Base-by-base conservation (phyloP, 2,329 filamentous ascomycete species). In the Hymenoscyphus fraxineus region DNA sequence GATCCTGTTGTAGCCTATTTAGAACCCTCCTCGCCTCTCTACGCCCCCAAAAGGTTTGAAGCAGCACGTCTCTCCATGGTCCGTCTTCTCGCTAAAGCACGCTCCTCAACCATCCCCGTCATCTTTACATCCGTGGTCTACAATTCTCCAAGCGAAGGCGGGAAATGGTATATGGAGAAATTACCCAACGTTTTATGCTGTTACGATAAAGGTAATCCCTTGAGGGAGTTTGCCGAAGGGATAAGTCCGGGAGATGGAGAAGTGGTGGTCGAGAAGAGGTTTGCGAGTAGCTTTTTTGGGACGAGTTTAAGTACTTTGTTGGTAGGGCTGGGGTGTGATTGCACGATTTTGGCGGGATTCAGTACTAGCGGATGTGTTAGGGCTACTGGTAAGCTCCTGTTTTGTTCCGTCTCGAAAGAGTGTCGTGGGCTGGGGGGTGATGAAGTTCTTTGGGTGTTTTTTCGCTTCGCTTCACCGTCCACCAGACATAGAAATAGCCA, bases 1-100 rank as follows among this genome's bases (percentile, higher is more conserved):
- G 80, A 82, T 67, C 78, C 81, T 44, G 81, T 79, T 70, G 78
- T 76, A 61, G 80, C 79, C 5, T 81, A 81, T 71, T 81, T 78
- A 76, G 75, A 74, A 4, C 68, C 74, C 60, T 16, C 64, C 64
- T 6, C 41, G 65, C 27, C 62, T 60, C 35, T 68, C 6, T 35
- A 35, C 35, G 35, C 35, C 35, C 35, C 35, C 9, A 35, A 7
- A 35, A 6, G 35, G 1, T 35, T 66, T 41, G 65, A 65, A 35
- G 54, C 58, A 15, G 63, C 65, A 32, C 60, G 66, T 19, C 63
- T 61, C 15, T 66, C 60, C 12, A 67, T 66, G 41, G 19, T 63
- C 13, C 51, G 40, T 35, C 58, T 64, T 13, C 62, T 66, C 15
- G n/a, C 51, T 7, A 67, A 64, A 44, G 65, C 60, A 27, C 61